These are phyloP conservation scores for Cyclocybe cylindracea DNA, from an alignment of 768 basidiomycete species.

Conservation along the genomic window DNA sequence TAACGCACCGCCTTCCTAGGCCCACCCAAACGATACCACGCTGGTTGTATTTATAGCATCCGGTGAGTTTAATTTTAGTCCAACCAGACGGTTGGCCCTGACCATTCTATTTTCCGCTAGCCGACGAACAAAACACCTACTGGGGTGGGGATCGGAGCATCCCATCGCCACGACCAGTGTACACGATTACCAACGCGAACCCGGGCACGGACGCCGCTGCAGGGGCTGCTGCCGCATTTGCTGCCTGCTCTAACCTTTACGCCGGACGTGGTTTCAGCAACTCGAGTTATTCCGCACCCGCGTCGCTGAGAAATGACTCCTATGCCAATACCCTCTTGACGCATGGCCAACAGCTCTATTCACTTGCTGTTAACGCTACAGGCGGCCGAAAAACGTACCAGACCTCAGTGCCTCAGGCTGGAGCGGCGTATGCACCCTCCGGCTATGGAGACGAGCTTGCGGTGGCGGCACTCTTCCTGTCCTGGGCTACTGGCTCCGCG, in stretches of 20 bases:
- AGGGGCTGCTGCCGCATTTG: conserved; percentile 81
- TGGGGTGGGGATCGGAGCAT: conserved; percentile 89
- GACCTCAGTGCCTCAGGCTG: conserved; percentile 64
- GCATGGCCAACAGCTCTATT: conserved; percentile 77
- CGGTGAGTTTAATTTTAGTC: conserved; percentile 35
- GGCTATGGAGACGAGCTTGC: conserved; percentile 73
- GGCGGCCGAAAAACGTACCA: conserved; percentile 66
- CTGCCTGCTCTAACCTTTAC: conserved; percentile 85
- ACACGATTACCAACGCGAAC: conserved; percentile 73
- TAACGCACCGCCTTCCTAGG: conserved; percentile 43
- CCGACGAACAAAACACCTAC: conserved; percentile 69
- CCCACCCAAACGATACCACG: conserved; percentile 72
- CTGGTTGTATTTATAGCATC: conserved; percentile 80
- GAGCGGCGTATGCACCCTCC: conserved; percentile 69
- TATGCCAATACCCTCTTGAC: conserved; percentile 70
- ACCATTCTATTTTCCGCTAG: conserved; percentile 28
- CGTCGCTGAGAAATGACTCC: conserved; percentile 67
- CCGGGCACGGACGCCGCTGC: conserved; percentile 93
- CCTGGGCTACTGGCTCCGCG: conserved; percentile 67
- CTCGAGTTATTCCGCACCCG: conserved; percentile 52
- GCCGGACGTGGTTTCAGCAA: conserved; percentile 56
- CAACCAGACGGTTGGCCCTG: conserved; percentile 1
- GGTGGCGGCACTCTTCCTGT: conserved; percentile 75
- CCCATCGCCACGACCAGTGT: conserved; percentile 73
- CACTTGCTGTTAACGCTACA: conserved; percentile 71